Evolutionary conservation across 495 filamentous ascomycete genomes (phyloP), one percentile per base, ranked within the genome.

Genomic region (Mytilinidion resinicola): DNA sequence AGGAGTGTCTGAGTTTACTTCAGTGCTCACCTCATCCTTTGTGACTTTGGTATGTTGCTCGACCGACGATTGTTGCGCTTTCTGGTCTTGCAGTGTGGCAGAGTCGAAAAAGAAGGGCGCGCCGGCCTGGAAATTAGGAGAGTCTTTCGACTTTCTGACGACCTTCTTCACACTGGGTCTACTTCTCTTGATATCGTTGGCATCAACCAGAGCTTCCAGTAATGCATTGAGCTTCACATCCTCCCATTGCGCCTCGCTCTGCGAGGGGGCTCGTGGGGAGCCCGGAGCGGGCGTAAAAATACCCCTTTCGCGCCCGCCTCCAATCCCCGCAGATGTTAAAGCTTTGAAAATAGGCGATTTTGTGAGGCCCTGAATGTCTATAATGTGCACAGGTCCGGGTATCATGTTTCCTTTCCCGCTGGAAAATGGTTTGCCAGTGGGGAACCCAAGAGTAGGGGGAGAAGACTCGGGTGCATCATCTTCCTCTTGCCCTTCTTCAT

Each of bases 211-310:
- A 15, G 61, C 58, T 42, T 69, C 64, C 43, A 75, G 48, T n/a
- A 68, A 55, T 17, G 69, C 60, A 7, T 59, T 55, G 4, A 75
- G 17, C 54, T 76, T 75, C 50, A 75, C 43, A 46, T 71, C 66
- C 51, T 69, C 63, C 65, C 70, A 70, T 41, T 69, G 61, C 11
- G 33, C 21, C 41, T 62, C 64, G 12, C 12, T 35, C 35, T 55
- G n/a, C 9, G 38, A 42, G 20, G n/a, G 39, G 39, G 14, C 6
- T 65, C 46, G 21, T 1, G 7, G 19, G 2, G 14, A 49, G 30
- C n/a, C 77, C 67, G 39, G 73, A 8, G 14, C 34, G 15, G 37
- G 34, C n/a, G 47, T 12, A 9, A 25, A 49, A 12, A 15, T 47
- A 19, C 46, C 46, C 46, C 46, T 25, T 25, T 49, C 46, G 21